These are phyloP conservation scores for Sphenostylis stenocarpa DNA, from an alignment of 306 rosid species.

Conservation along the genomic window DNA sequence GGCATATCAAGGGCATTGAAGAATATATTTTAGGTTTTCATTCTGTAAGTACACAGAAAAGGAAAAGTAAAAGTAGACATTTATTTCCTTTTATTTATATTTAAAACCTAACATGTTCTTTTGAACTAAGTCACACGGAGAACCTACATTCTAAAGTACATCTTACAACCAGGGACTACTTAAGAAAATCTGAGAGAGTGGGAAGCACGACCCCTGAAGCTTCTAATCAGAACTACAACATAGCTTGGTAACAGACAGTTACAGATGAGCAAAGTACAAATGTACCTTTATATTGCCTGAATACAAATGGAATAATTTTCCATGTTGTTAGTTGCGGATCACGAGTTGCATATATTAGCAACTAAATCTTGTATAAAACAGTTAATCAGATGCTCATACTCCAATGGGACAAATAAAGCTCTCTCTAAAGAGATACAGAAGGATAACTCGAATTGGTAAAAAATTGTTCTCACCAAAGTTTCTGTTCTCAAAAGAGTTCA, in stretches of 20 bases:
- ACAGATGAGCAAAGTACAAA: not conserved
- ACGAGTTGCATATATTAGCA: conserved; percentile 7
- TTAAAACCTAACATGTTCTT: not conserved
- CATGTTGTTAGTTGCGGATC: not conserved
- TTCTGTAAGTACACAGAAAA: conserved; percentile 46
- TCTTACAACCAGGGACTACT: not conserved
- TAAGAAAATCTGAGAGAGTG: not conserved
- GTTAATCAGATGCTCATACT: not conserved
- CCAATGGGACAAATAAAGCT: not conserved
- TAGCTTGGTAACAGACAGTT: not conserved
- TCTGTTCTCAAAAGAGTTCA: conserved; percentile 11
- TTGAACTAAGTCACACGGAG: conserved; percentile 18
- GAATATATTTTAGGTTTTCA: conserved; percentile 57
- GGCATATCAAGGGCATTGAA: conserved; percentile 67
- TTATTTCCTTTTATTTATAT: conserved; percentile 28
- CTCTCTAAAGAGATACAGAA: conserved; percentile 15
- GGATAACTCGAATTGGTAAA: not conserved
- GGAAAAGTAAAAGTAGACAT: conserved; percentile 39
- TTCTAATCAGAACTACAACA: conserved; percentile 6
- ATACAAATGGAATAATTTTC: conserved; percentile 8
- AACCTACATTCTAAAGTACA: conserved; percentile 17
- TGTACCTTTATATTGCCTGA: conserved; percentile 8
- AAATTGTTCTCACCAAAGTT: not conserved
- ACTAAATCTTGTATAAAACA: not conserved
- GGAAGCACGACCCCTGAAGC: not conserved